Evolutionary conservation across 225 moss, liverwort and hornwort genomes (phyloP).

Genomic region (Bryum argenteum): DNA sequence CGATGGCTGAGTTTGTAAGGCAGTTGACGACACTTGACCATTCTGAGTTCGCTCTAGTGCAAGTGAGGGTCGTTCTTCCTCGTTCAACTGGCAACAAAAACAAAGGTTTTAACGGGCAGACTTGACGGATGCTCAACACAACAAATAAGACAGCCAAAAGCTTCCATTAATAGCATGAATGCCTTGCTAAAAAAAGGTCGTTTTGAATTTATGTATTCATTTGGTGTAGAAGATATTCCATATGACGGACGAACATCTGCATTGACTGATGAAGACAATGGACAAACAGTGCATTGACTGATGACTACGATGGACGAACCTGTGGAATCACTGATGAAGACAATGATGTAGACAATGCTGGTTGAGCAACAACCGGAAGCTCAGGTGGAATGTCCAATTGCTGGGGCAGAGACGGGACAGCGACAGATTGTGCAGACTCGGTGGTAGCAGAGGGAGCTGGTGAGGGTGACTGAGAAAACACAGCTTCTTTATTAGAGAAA

Average conservation of each 20-base stretch:
- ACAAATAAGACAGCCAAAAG: neutral
- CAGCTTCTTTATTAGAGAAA: conserved; percentile 84
- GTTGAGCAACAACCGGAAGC: conserved; percentile 35
- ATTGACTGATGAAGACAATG: too few relatives aligned
- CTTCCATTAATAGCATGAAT: too few relatives aligned
- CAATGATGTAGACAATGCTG: conserved; percentile 35
- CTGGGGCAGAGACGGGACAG: conserved; percentile 42
- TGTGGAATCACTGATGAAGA: conserved; percentile 55
- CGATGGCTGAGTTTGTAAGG: conserved; percentile 56
- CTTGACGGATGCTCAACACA: conserved; percentile 16
- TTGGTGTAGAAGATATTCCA: too few relatives aligned
- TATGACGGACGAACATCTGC: too few relatives aligned
- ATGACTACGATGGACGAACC: conserved; percentile 42
- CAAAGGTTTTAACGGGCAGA: neutral
- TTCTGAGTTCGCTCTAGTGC: conserved; percentile 44
- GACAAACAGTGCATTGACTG: neutral
- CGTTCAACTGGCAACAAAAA: conserved; percentile 29
- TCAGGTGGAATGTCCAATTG: conserved; percentile 58
- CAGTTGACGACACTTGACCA: conserved; percentile 37
- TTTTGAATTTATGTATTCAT: too few relatives aligned
- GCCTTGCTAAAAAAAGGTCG: too few relatives aligned
- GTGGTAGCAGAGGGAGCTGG: conserved; percentile 42
- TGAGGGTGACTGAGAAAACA: conserved; percentile 56
- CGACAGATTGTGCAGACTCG: conserved; percentile 39
- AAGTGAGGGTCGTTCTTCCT: conserved; percentile 57